Conservation (phyloP, 306 rosid species). For the Sindora glabra region DNA sequence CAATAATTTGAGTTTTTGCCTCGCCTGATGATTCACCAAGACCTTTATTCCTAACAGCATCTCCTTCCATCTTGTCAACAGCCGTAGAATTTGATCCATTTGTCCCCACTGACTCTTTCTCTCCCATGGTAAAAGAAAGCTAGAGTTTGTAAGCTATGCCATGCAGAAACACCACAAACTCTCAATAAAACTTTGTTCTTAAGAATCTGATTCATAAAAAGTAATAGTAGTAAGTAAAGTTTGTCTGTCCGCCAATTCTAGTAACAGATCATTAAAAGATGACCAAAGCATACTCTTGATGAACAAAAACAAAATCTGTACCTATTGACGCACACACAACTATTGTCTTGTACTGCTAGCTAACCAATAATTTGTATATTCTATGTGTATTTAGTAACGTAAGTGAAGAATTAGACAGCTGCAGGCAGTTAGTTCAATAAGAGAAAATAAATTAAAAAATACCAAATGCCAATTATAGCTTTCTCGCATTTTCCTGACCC, state of each 20-base stretch:
- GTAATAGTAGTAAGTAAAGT: not conserved
- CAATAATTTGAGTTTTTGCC: constrained; percentile 16
- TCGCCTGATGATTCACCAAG: constrained; percentile 22
- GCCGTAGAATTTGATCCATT: constrained; percentile 19
- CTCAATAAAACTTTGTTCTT: not conserved
- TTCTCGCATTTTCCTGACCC: too few species aligned
- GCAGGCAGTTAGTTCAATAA: not conserved
- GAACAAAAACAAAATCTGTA: not conserved
- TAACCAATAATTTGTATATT: not conserved
- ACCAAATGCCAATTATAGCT: too few species aligned
- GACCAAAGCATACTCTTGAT: not conserved
- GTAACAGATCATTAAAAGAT: not conserved
- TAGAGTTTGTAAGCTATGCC: constrained; percentile 9
- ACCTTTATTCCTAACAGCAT: constrained; percentile 17
- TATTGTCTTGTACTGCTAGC: not conserved
- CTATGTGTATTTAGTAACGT: not conserved
- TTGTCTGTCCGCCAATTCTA: not conserved
- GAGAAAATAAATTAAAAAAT: too few species aligned
- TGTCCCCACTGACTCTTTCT: constrained; percentile 17
- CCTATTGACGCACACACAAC: not conserved
- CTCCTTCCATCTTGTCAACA: constrained; percentile 29
- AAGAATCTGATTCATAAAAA: too few species aligned
- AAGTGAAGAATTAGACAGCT: not conserved
- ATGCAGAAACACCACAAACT: constrained; percentile 10
- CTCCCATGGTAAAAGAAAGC: constrained; percentile 35